Base-by-base conservation (phyloP, 495 filamentous ascomycete species). In the Hypoxylon crocopeplum region DNA sequence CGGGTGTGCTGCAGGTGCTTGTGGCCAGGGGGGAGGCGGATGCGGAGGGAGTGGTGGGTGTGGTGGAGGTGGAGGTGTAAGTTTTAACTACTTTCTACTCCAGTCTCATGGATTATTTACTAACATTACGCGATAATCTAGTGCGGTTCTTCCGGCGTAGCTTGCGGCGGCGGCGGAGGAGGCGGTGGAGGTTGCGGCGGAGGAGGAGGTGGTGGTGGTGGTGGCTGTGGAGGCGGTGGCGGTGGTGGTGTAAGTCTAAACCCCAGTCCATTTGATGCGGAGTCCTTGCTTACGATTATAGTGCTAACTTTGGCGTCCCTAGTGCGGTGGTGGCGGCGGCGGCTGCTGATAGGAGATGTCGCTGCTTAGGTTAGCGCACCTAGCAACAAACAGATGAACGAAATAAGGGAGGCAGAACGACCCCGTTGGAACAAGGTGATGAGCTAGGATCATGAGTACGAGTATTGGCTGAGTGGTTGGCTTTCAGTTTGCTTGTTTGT, bases 1-100 rank as follows among this genome's bases (percentile, higher is more conserved):
- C 11, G 73, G 67, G 8, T 45, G 67, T 70, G 81, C 76, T 0
- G 84, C 75, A 11, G 79, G 69, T 1, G 82, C 78, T n/a, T 81
- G 83, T 11, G 79, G 79, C 30, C 81, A 83, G 1, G 70, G 72
- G 7, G 80, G 81, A 60, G 79, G 76, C 53, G 80, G 80, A 16
- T 67, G 64, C 1, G 75, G 74, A 12, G 70, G 71, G 5, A 66
- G 69, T 8, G 75, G 72, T 10, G 73, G 75, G 30, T 69, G 75
- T 45, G 71, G 77, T 2, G 65, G 77, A 41, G 72, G 75, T 25
- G 77, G 81, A 63, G 74, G 76, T 7, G 59, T 63, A 5, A 56
- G 59, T 63, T 16, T 63, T 29, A 69, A 55, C 37, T 78, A 76
- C 1, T 68, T 59, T 12, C 12, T 38, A 15, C 3, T 11, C 16